These are phyloP conservation scores for Metroxylon sagu DNA, from an alignment of 176 grass and related monocot species.

Conservation along the genomic window DNA sequence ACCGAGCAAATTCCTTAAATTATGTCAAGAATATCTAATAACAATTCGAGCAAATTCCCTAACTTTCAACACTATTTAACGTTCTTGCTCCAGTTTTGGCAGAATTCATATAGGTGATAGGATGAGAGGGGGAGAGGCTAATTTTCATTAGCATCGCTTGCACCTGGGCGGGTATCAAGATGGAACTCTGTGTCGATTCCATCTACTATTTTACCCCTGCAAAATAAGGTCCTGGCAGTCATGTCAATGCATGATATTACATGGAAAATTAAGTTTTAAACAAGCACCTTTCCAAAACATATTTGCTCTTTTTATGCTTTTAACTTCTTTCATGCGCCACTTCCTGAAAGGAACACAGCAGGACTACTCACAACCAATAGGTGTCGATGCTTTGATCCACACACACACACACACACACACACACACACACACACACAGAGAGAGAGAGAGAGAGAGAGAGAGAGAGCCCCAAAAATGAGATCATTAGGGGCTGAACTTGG, in stretches of 20 bases:
- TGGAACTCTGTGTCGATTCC: constrained; percentile 3
- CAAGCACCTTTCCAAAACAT: constrained; percentile 4
- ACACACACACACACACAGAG: too few relatives aligned
- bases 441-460: too few relatives aligned
- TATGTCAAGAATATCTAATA: too few relatives aligned
- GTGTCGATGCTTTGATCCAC: too few relatives aligned
- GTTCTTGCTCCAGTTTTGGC: too few relatives aligned
- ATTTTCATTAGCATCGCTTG: constrained; percentile 1
- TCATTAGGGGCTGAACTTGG: too few relatives aligned
- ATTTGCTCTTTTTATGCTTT: constrained; percentile 18
- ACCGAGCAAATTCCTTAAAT: too few relatives aligned
- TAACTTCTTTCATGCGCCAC: constrained; percentile 6
- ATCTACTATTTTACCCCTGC: constrained; percentile 10
- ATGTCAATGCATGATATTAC: neutral
- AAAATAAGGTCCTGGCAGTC: neutral
- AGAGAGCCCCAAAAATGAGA: too few relatives aligned
- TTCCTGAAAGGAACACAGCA: neutral
- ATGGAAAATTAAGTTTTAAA: neutral
- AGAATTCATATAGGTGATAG: too few relatives aligned
- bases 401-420: too few relatives aligned
- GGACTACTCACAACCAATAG: neutral
- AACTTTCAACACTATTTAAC: too few relatives aligned
- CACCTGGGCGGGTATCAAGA: neutral
- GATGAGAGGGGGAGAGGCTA: neutral
- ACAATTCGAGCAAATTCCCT: too few relatives aligned